These are phyloP conservation scores for Cucumis hystrix DNA, from an alignment of 306 rosid species.

Conservation along the genomic window DNA sequence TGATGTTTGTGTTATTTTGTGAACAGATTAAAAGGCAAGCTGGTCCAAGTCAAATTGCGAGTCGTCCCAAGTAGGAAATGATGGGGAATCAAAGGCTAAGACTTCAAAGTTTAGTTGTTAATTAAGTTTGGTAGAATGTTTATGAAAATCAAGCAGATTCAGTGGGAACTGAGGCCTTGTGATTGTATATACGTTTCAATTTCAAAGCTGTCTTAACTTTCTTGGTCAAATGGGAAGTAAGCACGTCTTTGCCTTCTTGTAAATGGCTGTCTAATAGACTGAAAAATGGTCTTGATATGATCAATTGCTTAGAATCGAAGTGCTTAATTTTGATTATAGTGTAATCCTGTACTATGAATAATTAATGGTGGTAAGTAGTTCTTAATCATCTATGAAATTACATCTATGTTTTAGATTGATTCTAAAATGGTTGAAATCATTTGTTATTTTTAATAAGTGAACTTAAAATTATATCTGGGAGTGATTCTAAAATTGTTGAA, in stretches of 20 bases:
- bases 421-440: too few relatives aligned
- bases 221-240: background rate
- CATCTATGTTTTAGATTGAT: too few relatives aligned
- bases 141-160: background rate
- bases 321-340: background rate
- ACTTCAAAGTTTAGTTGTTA: background rate
- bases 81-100: background rate
- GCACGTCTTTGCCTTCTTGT: background rate
- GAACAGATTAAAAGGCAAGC: conserved; percentile 55
- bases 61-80: conserved; percentile 31
- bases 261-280: background rate
- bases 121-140: background rate
- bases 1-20: background rate
- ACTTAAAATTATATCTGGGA: too few relatives aligned
- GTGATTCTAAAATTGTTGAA: too few relatives aligned
- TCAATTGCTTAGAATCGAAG: background rate
- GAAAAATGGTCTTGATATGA: background rate
- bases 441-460: too few relatives aligned
- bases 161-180: background rate
- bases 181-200: background rate
- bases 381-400: too few relatives aligned
- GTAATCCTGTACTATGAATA: background rate
- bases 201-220: background rate
- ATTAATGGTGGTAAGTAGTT: background rate
- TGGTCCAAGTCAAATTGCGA: conserved; percentile 34